Conservation (phyloP, 148 eudicot species). For the Chenopodium suecicum region DNA sequence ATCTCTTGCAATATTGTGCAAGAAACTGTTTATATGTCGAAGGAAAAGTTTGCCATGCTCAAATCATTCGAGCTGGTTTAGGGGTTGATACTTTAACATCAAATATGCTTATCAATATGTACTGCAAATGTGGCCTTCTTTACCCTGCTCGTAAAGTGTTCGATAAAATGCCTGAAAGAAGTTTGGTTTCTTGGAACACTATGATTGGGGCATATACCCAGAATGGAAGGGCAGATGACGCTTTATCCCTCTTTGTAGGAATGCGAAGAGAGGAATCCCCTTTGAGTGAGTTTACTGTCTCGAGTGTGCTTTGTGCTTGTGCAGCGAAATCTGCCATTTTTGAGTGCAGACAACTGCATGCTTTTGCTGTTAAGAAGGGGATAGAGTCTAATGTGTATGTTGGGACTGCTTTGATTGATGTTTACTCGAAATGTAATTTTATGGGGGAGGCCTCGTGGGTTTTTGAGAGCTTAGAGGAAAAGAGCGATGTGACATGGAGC, state of each 20-base stretch:
- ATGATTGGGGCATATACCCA: conserved; percentile 61
- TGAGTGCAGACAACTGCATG: conserved; percentile 75
- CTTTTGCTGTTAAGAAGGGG: conserved; percentile 52
- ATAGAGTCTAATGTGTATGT: conserved; percentile 56
- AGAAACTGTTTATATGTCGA: conserved; percentile 30
- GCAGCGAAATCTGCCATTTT: conserved; percentile 41
- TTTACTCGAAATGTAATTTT: conserved; percentile 60
- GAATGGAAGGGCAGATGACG: conserved; percentile 41
- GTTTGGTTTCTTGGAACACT: conserved; percentile 33
- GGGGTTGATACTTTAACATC: conserved; percentile 41
- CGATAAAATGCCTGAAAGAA: conserved; percentile 55
- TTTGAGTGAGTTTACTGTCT: too few relatives aligned
- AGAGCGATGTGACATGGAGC: conserved; percentile 71
- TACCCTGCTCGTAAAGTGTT: conserved; percentile 49
- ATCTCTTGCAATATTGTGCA: conserved; percentile 56
- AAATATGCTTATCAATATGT: conserved; percentile 65
- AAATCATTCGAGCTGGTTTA: conserved; percentile 39
- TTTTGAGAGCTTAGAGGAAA: conserved; percentile 53
- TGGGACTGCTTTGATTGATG: conserved; percentile 75
- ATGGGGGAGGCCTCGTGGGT: conserved; percentile 53
- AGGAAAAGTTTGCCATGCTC: conserved; percentile 65
- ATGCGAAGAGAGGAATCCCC: conserved; percentile 52
- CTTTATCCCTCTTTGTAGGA: conserved; percentile 47
- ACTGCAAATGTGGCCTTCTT: conserved; percentile 58
- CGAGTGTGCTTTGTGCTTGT: too few relatives aligned